Evolutionary conservation across 2,329 filamentous ascomycete species (phyloP).

Genomic region (Phialophora tarda): DNA sequence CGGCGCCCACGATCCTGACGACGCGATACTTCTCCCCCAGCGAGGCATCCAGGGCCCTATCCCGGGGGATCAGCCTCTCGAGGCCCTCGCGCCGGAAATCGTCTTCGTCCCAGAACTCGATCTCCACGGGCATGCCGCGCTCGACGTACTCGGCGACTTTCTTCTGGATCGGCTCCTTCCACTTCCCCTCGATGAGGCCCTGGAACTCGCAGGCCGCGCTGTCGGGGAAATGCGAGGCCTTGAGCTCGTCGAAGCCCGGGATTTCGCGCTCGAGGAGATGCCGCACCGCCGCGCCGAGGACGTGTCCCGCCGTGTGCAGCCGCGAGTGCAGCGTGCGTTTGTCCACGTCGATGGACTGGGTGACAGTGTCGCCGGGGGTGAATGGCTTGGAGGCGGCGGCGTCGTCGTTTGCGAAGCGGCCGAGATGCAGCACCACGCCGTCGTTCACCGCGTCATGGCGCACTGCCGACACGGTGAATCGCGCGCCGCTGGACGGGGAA

Average conservation of each 20-base stretch:
- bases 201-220: constrained; percentile 71
- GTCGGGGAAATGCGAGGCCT: constrained; percentile 74
- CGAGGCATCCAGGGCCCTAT: constrained; percentile 46
- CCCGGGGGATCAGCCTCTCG: constrained; percentile 59
- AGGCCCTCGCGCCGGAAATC: constrained; percentile 63
- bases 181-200: constrained; percentile 68
- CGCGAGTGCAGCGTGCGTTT: constrained; percentile 69
- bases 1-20: constrained; percentile 70
- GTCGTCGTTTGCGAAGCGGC: constrained; percentile 60
- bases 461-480: constrained; percentile 63
- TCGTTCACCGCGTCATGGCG: constrained; percentile 59
- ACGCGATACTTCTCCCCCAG: constrained; percentile 65
- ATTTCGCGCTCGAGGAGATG: constrained; percentile 61
- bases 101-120: constrained; percentile 71
- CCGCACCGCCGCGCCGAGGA: constrained; percentile 71
- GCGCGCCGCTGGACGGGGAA: constrained; percentile 29
- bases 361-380: constrained; percentile 52
- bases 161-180: constrained; percentile 66
- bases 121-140: constrained; percentile 63
- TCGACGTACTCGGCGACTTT: constrained; percentile 65
- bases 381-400: constrained; percentile 44
- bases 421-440: constrained; percentile 69
- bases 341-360: constrained; percentile 64
- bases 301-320: constrained; percentile 75
- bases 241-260: constrained; percentile 66